Evolutionary conservation across 805 yeast species (phyloP).

Genomic region (Danielia oregonensis): DNA sequence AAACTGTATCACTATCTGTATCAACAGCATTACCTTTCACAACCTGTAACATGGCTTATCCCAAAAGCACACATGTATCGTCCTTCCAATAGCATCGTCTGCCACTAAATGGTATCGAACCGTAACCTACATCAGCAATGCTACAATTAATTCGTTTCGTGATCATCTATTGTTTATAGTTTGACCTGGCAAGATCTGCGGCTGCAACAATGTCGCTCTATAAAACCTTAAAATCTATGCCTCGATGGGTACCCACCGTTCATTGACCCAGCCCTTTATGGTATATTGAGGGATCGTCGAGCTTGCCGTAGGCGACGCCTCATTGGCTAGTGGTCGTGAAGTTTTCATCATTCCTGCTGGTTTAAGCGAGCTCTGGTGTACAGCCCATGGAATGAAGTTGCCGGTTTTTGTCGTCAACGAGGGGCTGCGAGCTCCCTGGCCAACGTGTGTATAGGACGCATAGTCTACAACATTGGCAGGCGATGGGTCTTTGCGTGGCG

Average conservation of each 20-base stretch:
- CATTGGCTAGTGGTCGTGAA: slow-evolving; percentile 8
- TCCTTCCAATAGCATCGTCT: too few species aligned
- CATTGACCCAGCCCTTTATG: slow-evolving; percentile 16
- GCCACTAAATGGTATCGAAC: too few species aligned
- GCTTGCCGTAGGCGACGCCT: slow-evolving; percentile 10
- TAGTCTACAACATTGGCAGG: slow-evolving; percentile 21
- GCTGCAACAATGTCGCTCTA: too few species aligned
- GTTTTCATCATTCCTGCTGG: slow-evolving; percentile 33
- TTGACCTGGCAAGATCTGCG: too few species aligned
- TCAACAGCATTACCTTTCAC: too few species aligned
- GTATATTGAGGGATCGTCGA: slow-evolving; percentile 17
- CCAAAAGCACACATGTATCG: too few species aligned
- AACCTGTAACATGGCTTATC: too few species aligned
- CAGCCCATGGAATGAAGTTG: slow-evolving; percentile 24
- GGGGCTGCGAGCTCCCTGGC: slow-evolving; percentile 14
- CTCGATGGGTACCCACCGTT: slow-evolving; percentile 12
- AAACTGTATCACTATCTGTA: too few species aligned
- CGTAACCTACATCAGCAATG: too few species aligned
- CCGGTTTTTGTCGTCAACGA: slow-evolving; percentile 19
- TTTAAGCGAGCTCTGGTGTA: slow-evolving; percentile 16
- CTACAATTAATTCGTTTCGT: too few species aligned
- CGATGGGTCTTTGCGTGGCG: slow-evolving; percentile 45
- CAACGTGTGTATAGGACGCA: slow-evolving; percentile 21
- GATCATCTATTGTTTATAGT: too few species aligned
- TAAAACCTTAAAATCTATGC: too few species aligned